A percentile compares a stretch with the other conserved stretches of the same genome.
Conservation (phyloP, 371 early-diverging fungal genomes). For the Actinomortierella ambigua region DNA sequence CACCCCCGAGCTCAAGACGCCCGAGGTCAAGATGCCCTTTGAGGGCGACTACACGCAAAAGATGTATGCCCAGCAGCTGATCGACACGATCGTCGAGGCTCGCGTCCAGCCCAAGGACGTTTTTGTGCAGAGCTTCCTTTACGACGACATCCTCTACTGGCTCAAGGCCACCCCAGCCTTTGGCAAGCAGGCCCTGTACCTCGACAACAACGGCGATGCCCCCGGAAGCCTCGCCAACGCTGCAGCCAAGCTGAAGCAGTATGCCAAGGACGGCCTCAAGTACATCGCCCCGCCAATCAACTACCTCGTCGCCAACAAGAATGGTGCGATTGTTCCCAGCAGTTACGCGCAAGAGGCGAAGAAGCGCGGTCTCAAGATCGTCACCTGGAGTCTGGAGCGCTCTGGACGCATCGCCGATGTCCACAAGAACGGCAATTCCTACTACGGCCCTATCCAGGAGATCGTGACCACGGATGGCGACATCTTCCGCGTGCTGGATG, state of each 20-base stretch:
- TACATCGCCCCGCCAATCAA: constrained; percentile 10
- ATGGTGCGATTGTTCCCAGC: constrained; percentile 7
- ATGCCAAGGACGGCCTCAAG: constrained; percentile 8
- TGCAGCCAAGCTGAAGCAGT: constrained; percentile 4
- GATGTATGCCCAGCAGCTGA: constrained; percentile 6
- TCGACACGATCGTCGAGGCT: constrained; percentile 7
- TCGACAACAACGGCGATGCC: constrained; percentile 9
- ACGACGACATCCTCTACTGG: constrained; percentile 9
- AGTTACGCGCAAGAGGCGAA: constrained; percentile 8
- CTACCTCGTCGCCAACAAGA: constrained; percentile 9
- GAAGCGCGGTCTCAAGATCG: constrained; percentile 8
- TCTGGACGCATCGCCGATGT: constrained; percentile 6
- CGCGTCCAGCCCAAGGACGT: constrained; percentile 10
- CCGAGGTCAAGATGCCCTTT: constrained; percentile 11
- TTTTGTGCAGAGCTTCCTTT: constrained; percentile 9
- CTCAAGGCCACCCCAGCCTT: constrained; percentile 10
- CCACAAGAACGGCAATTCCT: constrained; percentile 9
- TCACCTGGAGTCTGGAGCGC: constrained; percentile 12
- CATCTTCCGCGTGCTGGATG: constrained; percentile 8
- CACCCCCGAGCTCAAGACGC: constrained; percentile 10
- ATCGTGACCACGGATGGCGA: constrained; percentile 7
- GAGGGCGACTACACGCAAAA: constrained; percentile 11
- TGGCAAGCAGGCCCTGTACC: constrained; percentile 10
- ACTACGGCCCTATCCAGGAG: constrained; percentile 7
- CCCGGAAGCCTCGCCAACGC: constrained; percentile 6